Base-by-base conservation (phyloP, 1,139 yeast species). In the Entelexis paramagnoliae region DNA sequence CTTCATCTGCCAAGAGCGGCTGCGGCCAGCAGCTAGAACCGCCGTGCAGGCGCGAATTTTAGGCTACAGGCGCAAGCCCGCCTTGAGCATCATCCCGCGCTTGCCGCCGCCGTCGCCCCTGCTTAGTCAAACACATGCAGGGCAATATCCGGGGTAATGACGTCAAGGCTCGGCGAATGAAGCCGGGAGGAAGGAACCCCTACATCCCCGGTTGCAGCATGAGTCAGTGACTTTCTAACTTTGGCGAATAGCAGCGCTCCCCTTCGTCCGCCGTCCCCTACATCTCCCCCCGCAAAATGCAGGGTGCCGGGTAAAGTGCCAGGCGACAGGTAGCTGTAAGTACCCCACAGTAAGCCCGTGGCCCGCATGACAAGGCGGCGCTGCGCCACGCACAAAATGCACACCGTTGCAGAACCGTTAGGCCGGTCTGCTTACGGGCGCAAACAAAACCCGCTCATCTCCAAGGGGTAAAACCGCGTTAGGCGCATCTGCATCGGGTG, bases 131-230 rank as follows among this genome's bases (percentile, higher is more conserved):
- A 14, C 33, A 4, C 33, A 9, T 3, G 19, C 24, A 8, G 26
- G 19, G 9, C 26, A 42, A 3, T 13, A 42, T 42, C 46, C 17
- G 46, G 46, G 46, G 46, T 42, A 42, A 30, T 42, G 46, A 42
- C 46, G 35, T 42, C 26, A 30, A 3, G 28, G 29, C 35, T 20
- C 46, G 28, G 46, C 35, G 19, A 36, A 36, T 7, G 1, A 36
- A 26, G 26, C n/a, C 40, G 19, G 13, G 11, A 19, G 14, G 40
- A 19, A 9, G 19, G n/a, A 9, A 36, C 40, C 40, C 40, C 26
- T 19, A 36, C 40, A 36, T 36, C 26, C 8, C 16, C 22, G 19
- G 40, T 26, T 13, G 26, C 16, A 36, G 19, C 24, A 14, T 40
- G 44, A 40, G 44, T 40, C 44, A 40, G 34, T 24, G 32, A 3